phyloP scores from a whole-genome alignment of 2,329 filamentous ascomycete species.

The Cryphonectria naterciae region DNA sequence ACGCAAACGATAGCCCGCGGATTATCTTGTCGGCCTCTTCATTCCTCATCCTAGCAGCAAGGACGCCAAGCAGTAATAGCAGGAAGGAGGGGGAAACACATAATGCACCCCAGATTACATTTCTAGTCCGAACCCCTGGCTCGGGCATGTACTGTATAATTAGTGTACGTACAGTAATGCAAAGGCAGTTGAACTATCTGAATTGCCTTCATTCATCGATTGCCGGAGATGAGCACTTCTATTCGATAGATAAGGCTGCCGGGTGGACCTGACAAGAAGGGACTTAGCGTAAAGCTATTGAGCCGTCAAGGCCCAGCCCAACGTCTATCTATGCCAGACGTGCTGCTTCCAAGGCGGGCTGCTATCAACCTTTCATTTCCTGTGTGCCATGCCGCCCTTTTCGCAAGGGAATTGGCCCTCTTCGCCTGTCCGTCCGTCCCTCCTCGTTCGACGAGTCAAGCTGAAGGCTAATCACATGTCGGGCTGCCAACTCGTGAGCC shows the following conservation, averaged over 20 bases:
- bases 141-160: no score
- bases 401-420: not conserved
- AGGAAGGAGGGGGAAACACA: no score
- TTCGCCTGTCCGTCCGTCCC: no score
- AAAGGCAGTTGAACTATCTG: not conserved
- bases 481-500: not conserved
- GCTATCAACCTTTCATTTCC: conserved; percentile 2
- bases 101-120: no score
- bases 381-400: not conserved
- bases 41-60: not conserved
- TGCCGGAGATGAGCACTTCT: not conserved
- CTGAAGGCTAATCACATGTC: not conserved
- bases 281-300: conserved; percentile 5
- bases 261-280: not conserved
- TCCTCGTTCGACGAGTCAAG: no score
- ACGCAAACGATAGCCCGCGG: not conserved
- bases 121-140: no score
- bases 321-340: not conserved
- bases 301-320: not conserved
- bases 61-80: not conserved
- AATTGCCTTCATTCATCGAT: not conserved
- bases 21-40: not conserved
- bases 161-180: no score
- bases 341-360: not conserved
- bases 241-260: conserved; percentile 6